These are phyloP conservation scores for Corrigiola litoralis DNA, from an alignment of 179 eudicot genomes.

Conservation along the genomic window DNA sequence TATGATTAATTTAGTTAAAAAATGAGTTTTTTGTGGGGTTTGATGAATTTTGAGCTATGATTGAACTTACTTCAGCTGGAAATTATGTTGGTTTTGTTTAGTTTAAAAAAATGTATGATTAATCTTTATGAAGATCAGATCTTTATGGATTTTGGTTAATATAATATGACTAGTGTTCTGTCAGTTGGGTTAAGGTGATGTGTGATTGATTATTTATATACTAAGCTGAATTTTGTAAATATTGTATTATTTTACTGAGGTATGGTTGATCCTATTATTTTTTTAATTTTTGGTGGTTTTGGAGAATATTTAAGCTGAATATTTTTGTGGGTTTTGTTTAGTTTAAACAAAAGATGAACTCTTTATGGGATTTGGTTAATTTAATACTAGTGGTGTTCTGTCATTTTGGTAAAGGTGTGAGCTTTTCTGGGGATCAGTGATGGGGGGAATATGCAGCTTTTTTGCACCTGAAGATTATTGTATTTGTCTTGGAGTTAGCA, in stretches of 20 bases:
- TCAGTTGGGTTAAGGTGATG: too few species aligned
- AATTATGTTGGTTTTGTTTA: slow-evolving; percentile 2
- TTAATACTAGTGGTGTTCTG: slow-evolving; percentile 15
- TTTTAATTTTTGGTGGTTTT: too few species aligned
- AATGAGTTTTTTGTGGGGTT: not conserved
- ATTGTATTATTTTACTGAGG: too few species aligned
- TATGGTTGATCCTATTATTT: not conserved
- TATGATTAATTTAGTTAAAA: not conserved
- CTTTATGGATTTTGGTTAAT: too few species aligned
- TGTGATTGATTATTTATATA: too few species aligned
- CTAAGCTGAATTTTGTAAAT: too few species aligned
- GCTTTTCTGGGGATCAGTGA: slow-evolving; percentile 35
- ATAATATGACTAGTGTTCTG: too few species aligned
- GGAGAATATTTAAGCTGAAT: slow-evolving; percentile 6
- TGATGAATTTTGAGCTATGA: not conserved
- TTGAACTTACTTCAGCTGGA: not conserved
- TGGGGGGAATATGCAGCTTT: slow-evolving; percentile 21
- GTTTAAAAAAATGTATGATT: too few species aligned
- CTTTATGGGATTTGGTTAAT: slow-evolving; percentile 14
- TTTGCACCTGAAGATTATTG: not conserved
- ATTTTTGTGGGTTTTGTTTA: slow-evolving; percentile 10
- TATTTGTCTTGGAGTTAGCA: slow-evolving; percentile 9
- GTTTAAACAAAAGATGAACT: slow-evolving; percentile 1
- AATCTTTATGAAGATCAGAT: too few species aligned
- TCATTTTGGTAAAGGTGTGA: slow-evolving; percentile 21